These are phyloP conservation scores for Saturnispora besseyi DNA, from an alignment of 805 yeast genomes.

Conservation along the genomic window DNA sequence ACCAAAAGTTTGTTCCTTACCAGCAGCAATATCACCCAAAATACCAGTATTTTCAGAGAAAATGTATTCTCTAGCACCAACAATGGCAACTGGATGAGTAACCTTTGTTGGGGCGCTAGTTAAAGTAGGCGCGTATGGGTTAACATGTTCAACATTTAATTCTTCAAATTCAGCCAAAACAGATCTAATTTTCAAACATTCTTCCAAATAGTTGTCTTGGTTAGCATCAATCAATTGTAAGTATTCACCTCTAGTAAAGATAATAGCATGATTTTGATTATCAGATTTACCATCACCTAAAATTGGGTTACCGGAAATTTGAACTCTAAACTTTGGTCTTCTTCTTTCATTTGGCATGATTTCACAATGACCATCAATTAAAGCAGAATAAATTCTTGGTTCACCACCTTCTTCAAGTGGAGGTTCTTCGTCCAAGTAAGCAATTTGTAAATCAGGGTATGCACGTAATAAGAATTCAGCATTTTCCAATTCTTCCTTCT, in stretches of 20 bases:
- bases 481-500: constrained; percentile 65
- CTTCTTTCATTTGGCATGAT: constrained; percentile 63
- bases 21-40: constrained; percentile 84
- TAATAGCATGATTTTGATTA: constrained; percentile 74
- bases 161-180: constrained; percentile 80
- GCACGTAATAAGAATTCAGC: constrained; percentile 76
- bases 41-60: constrained; percentile 83
- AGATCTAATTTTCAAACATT: constrained; percentile 74
- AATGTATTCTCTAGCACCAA: constrained; percentile 82
- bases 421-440: constrained; percentile 91
- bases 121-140: constrained; percentile 73
- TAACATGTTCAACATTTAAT: constrained; percentile 61
- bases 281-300: constrained; percentile 86
- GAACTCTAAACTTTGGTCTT: constrained; percentile 68
- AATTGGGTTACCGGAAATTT: constrained; percentile 76
- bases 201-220: constrained; percentile 80
- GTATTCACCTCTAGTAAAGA: constrained; percentile 79
- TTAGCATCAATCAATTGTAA: constrained; percentile 79
- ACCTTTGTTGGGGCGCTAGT: constrained; percentile 42
- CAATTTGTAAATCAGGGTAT: constrained; percentile 80
- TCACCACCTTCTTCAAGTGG: constrained; percentile 63
- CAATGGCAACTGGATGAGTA: constrained; percentile 67
- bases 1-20: constrained; percentile 85
- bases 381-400: constrained; percentile 63
- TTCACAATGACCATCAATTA: constrained; percentile 76